Percentiles rank a stretch among this genome's conserved stretches.
Evolutionary conservation across 2,329 filamentous ascomycete genomes (phyloP).

Genomic region (Leptographium wingfieldii): DNA sequence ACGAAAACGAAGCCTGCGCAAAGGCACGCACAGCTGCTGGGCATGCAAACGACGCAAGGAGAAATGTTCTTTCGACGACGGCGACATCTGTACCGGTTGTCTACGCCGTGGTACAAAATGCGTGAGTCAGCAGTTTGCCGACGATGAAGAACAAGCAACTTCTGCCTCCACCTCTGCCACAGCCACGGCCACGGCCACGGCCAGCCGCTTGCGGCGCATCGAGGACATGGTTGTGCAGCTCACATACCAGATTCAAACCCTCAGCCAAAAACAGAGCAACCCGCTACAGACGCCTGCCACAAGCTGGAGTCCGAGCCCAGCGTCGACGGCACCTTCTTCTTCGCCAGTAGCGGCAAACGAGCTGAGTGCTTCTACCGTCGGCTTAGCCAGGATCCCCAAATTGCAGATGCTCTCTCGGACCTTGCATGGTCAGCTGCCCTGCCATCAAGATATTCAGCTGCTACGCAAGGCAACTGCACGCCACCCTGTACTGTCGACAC

Average conservation of each 20-base stretch:
- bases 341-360: neutral
- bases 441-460: neutral
- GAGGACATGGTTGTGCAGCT: neutral
- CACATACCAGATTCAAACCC: neutral
- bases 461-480: neutral
- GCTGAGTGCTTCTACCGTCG: neutral
- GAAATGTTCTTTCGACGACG: neutral
- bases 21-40: neutral
- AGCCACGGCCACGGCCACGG: neutral
- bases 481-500: neutral
- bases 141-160: neutral
- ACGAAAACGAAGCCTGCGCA: neutral
- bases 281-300: neutral
- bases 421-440: neutral
- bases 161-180: neutral
- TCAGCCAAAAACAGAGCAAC: neutral
- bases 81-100: neutral
- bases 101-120: neutral
- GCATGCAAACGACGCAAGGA: neutral
- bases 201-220: neutral
- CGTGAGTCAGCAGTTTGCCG: neutral
- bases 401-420: neutral
- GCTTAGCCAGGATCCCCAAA: neutral
- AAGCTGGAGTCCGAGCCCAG: neutral
- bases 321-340: neutral